Conservation (phyloP, 192 early-diverging fungal species). For the Coemansia sp. region DNA sequence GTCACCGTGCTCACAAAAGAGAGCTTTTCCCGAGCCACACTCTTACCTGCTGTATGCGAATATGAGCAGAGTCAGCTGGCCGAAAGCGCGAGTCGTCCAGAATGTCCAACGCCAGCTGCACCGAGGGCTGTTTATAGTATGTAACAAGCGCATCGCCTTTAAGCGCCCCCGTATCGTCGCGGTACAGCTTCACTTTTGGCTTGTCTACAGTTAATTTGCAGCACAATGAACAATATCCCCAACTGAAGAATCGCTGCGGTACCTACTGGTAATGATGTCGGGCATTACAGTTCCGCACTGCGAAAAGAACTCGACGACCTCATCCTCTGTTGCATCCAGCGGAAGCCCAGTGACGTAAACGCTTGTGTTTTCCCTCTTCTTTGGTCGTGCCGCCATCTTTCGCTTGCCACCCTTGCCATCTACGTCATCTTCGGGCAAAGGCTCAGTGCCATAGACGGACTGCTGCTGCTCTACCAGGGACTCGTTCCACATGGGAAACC, state of each 20-base stretch:
- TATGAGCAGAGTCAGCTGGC: slow-evolving; percentile 58
- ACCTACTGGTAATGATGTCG: slow-evolving; percentile 40
- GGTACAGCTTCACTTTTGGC: slow-evolving; percentile 91
- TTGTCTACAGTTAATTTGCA: slow-evolving; percentile 53
- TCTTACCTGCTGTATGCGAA: slow-evolving; percentile 67
- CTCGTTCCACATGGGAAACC: slow-evolving; percentile 80
- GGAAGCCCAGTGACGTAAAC: slow-evolving; percentile 89
- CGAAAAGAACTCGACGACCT: slow-evolving; percentile 60
- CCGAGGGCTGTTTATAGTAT: slow-evolving; percentile 88
- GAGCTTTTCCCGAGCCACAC: neutral
- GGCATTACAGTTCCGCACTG: slow-evolving; percentile 50
- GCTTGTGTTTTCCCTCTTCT: slow-evolving; percentile 65
- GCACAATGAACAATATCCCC: neutral
- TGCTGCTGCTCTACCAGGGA: slow-evolving; percentile 46
- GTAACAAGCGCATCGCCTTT: slow-evolving; percentile 94
- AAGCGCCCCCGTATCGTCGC: slow-evolving; percentile 58
- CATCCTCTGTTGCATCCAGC: slow-evolving; percentile 71
- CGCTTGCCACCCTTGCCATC: slow-evolving; percentile 42
- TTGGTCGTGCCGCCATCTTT: slow-evolving; percentile 46
- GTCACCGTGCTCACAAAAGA: neutral
- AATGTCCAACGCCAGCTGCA: slow-evolving; percentile 77
- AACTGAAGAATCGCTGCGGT: neutral
- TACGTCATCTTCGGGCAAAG: neutral
- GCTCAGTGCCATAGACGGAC: slow-evolving; percentile 36
- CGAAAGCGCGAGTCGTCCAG: slow-evolving; percentile 86